Evolutionary conservation across 116 monocot species (phyloP).

Genomic region (Iris pallida): DNA sequence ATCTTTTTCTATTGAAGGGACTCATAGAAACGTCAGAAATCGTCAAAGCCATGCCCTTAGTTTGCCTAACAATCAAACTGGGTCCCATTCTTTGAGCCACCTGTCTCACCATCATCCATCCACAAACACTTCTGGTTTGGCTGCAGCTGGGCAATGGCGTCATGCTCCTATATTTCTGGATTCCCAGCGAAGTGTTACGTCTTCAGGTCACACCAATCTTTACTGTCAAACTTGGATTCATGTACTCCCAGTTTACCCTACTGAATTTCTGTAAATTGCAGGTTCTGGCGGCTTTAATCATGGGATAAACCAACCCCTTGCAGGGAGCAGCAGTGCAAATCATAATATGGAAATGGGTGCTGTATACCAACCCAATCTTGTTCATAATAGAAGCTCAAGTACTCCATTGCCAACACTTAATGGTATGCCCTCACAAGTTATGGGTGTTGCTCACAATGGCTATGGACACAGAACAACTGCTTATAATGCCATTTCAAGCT

Average conservation of each 20-base stretch:
- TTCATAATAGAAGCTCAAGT: constrained; percentile 18
- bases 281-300: constrained; percentile 5
- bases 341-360: constrained; percentile 8
- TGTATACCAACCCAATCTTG: constrained; percentile 7
- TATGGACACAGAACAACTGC: constrained; percentile 28
- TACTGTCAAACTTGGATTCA: background rate
- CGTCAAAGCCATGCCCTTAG: constrained; percentile 16
- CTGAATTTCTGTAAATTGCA: constrained; percentile 1
- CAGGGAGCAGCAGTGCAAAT: constrained; percentile 5
- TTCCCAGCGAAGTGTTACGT: constrained; percentile 13
- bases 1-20: constrained; percentile 23
- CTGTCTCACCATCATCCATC: constrained; percentile 21
- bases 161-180: constrained; percentile 11
- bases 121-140: constrained; percentile 16
- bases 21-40: constrained; percentile 58
- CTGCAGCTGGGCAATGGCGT: constrained; percentile 22
- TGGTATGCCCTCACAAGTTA: constrained; percentile 7
- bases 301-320: constrained; percentile 15
- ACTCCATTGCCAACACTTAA: constrained; percentile 9
- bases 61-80: constrained; percentile 12
- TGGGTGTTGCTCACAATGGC: constrained; percentile 3
- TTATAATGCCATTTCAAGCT: constrained; percentile 15
- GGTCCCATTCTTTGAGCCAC: constrained; percentile 15
- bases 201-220: constrained; percentile 24
- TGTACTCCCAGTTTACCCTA: background rate